A percentile compares a stretch with the other conserved stretches of the same genome.
Evolutionary conservation across 192 early-diverging fungal genomes (phyloP).

Genomic region (Chytriomyces hyalinus): DNA sequence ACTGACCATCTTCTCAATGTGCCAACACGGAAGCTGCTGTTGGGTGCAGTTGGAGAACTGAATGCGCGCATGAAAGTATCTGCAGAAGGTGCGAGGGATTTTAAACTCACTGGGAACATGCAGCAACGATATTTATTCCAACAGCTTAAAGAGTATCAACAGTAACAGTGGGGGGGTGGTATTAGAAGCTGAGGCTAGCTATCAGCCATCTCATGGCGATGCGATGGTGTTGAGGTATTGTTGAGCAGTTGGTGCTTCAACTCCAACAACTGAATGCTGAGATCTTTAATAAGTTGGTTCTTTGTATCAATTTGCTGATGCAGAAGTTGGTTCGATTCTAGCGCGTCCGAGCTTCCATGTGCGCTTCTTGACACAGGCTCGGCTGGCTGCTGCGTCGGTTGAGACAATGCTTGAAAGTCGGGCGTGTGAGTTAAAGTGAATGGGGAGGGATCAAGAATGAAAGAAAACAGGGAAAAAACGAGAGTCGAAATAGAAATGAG

Average conservation of each 20-base stretch:
- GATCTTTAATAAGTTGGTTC: slow-evolving; percentile 25
- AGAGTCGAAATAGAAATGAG: neutral
- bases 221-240: neutral
- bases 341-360: too few relatives aligned
- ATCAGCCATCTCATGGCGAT: too few relatives aligned
- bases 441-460: neutral
- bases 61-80: too few relatives aligned
- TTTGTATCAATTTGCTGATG: slow-evolving; percentile 8
- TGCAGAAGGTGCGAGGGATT: too few relatives aligned
- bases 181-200: too few relatives aligned
- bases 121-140: too few relatives aligned
- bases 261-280: slow-evolving; percentile 27
- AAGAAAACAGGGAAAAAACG: neutral
- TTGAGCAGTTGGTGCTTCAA: slow-evolving; percentile 14
- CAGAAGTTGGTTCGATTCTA: neutral
- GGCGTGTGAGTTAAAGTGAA: neutral
- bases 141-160: too few relatives aligned
- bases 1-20: too few relatives aligned
- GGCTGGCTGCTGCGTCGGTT: neutral
- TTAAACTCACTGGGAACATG: too few relatives aligned
- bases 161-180: too few relatives aligned
- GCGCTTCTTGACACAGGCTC: neutral
- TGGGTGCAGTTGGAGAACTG: too few relatives aligned
- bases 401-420: neutral
- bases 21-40: too few relatives aligned